These are phyloP conservation scores for Sarcomyxa edulis DNA, from an alignment of 768 basidiomycete species.

Conservation along the genomic window DNA sequence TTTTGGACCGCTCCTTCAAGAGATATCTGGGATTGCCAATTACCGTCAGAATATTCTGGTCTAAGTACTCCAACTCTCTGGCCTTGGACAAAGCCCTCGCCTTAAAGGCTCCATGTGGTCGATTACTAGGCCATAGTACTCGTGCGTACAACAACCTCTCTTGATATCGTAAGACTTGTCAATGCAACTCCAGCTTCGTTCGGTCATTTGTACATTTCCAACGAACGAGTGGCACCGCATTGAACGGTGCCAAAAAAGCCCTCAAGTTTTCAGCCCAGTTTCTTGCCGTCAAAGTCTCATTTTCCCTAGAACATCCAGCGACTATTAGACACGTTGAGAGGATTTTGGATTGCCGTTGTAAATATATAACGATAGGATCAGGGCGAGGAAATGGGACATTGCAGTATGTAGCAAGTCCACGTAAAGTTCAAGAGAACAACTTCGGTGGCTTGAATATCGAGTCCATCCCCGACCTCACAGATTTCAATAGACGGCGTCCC, in stretches of 20 bases:
- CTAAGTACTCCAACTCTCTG: conserved; percentile 82
- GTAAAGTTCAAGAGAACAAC: conserved; percentile 1
- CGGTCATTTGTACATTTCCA: conserved; percentile 89
- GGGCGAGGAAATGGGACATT: background rate
- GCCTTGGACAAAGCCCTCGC: conserved; percentile 64
- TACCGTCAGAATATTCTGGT: conserved; percentile 62
- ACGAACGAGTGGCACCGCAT: conserved; percentile 74
- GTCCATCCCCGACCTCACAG: conserved; percentile 1
- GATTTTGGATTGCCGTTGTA: conserved; percentile 20
- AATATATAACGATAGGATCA: background rate
- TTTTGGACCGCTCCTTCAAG: conserved; percentile 74
- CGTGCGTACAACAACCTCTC: conserved; percentile 35
- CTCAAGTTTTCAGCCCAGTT: conserved; percentile 84
- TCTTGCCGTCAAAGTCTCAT: conserved; percentile 90
- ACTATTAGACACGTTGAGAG: conserved; percentile 58
- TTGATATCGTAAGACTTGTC: conserved; percentile 1
- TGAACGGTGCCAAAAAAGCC: conserved; percentile 51
- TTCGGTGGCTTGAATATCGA: conserved; percentile 6
- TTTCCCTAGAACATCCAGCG: conserved; percentile 46
- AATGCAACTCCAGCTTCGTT: conserved; percentile 56
- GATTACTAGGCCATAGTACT: conserved; percentile 67
- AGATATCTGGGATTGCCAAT: conserved; percentile 66
- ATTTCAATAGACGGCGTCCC: conserved; percentile 27
- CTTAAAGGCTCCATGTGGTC: conserved; percentile 67
- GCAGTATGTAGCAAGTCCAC: background rate